Evolutionary conservation across 2,329 filamentous ascomycete species (phyloP), one percentile per base, ranked within the genome.

Genomic region (Diaporthe velutina): DNA sequence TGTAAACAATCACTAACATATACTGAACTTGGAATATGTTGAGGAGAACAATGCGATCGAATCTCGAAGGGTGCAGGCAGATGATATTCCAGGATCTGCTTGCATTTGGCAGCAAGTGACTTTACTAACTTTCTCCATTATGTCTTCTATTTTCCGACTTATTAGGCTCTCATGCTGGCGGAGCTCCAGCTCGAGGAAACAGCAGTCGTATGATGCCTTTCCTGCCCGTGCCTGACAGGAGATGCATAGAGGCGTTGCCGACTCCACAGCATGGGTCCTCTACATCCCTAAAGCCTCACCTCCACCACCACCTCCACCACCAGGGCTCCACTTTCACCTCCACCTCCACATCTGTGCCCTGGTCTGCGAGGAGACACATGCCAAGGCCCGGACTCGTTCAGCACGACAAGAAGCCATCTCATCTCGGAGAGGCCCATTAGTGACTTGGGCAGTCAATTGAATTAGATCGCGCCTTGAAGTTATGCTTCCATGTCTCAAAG

Each of bases 231-330:
- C 57, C 30, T 25, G 6, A 42, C 42, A 12, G 2, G 33, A 38
- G 30, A 40, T 40, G 33, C 25, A 30, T 54, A 28, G 13, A 54
- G 17, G 8, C 25, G n/a, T 30, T 33, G 52, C 25, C 52, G 13
- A 33, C 28, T 55, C 52, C 52, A 55, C 52, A 28, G 10, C 28
- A 17, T n/a, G n/a, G 13, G 52, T 33, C 10, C 17, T 28, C 13
- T 30, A 22, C 17, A 12, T 13, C 19, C 5, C 42, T 7, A 17
- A 6, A 19, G 22, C 42, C 6, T 33, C 25, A 55, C 52, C 57
- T 40, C 57, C 30, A 38, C 30, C 57, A 19, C 35, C 57, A 60
- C 57, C 57, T 60, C 57, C 57, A 60, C 57, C 57, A 60, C 57
- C 57, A 60, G 33, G 52, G 52, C 25, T 38, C 35, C 33, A 60